Base-by-base conservation (phyloP, 2,329 filamentous ascomycete genomes). In the Fusarium sp. region DNA sequence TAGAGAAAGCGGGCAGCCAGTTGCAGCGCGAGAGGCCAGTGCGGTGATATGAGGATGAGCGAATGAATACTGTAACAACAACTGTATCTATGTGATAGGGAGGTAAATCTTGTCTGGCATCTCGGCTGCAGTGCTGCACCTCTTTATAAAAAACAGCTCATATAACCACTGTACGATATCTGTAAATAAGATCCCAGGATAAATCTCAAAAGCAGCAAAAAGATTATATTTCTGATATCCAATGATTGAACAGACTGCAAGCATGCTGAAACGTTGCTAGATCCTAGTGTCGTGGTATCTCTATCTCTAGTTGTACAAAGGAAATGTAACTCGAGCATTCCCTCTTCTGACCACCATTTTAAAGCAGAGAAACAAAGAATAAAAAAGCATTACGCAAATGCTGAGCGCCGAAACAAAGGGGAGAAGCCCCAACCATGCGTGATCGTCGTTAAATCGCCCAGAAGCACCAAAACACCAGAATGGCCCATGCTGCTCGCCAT, bases 271-370 rank as follows among this genome's bases (percentile, higher is more conserved):
- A 25, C 45, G 58, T 52, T 54, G 35, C 60, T 51, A 59, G 55
- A 51, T 47, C 49, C 31, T 40, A 50, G 32, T 61, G 55, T 44
- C 51, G 54, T 69, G 60, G 63, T 69, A 71, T 71, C 53, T 71
- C 66, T 70, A 71, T 71, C 58, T 71, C 69, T 71, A 71, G 47
- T 70, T 53, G 57, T 69, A 69, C 60, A 71, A 70, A 64, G 65
- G 61, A 64, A 65, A 65, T 53, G 53, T 57, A 38, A 42, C 24
- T 35, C 39, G 38, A 57, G 47, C 48, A 51, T 50, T 58, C n/a
- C 51, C 34, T 50, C 32, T 58, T 28, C 38, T 47, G 40, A 28
- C 64, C 63, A 58, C 58, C 62, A 56, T 61, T 71, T 70, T 70
- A 47, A 32, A 42, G 35, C 15, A 43, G 19, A 50, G 4, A 31